Evolutionary conservation across 371 early-diverging fungal species (phyloP), one percentile per base, ranked within the genome.

Genomic region (Mortierella sp.): DNA sequence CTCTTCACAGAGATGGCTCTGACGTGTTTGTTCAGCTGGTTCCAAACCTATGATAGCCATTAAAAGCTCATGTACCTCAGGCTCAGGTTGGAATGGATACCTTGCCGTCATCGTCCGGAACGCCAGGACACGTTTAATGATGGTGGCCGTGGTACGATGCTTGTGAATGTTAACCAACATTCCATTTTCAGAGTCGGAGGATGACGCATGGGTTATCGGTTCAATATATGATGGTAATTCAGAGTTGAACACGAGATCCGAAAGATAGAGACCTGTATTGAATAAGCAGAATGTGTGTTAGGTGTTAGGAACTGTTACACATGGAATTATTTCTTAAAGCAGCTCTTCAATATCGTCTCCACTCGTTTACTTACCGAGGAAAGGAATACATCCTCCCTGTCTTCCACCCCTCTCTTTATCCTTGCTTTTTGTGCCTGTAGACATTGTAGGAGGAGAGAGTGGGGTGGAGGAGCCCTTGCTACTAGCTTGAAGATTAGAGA

Each of bases 161-260:
- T 91, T 91, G 32, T 90, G 87, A 24, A 91, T 90, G 61, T 92
- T 90, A 35, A 92, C 86, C 20, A 92, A 67, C 10, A 85, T 60
- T 5, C 20, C 69, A 39, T 40, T 58, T 37, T 35, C 32, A 26
- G 40, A 4, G 8, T 35, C 18, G 1, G 52, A 16, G 60, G 70
- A 11, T 18, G 66, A 16, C 30, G 47, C 5, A 16, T 58, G 39
- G 32, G 47, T 30, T 14, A 39, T 52, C 16, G 62, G 64, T 43
- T 87, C 87, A 16, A 91, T 55, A 58, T 83, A 89, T 1, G 91
- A 85, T 8, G 91, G 90, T 22, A 90, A 75, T 54, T 93, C 93
- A 4, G 89, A 81, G 73, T 92, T 93, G 68, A 88, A 91, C 2
- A 91, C 88, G 6, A 93, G 83, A 66, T 93, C 93, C 0, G 92